Conservation (phyloP, 1,139 yeast species). For the Hanseniaspora gamundiae region DNA sequence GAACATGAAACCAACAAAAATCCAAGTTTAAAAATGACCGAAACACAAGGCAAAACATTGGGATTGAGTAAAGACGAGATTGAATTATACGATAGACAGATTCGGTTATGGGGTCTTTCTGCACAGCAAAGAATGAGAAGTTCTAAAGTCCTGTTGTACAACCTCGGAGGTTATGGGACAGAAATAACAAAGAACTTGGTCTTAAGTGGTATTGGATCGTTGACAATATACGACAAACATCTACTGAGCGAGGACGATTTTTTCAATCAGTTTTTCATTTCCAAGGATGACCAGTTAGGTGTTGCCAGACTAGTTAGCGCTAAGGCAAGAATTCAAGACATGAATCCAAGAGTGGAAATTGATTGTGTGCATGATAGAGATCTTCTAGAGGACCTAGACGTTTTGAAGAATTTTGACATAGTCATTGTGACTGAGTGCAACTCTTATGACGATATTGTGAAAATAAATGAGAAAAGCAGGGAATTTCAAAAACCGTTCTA, state of each 20-base stretch:
- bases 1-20: too few relatives aligned
- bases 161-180: constrained; percentile 61
- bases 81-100: constrained; percentile 89
- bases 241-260: constrained; percentile 50
- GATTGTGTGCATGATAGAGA: constrained; percentile 29
- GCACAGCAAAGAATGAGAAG: constrained; percentile 76
- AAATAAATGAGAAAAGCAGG: constrained; percentile 45
- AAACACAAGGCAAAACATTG: background rate
- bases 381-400: constrained; percentile 27
- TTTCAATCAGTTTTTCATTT: constrained; percentile 62
- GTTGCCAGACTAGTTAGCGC: constrained; percentile 43
- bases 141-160: constrained; percentile 56
- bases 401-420: constrained; percentile 51
- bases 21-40: background rate
- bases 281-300: constrained; percentile 33
- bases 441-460: constrained; percentile 29
- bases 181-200: constrained; percentile 79
- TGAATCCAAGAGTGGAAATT: constrained; percentile 66
- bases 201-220: constrained; percentile 74
- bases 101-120: constrained; percentile 91
- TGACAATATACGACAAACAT: constrained; percentile 57
- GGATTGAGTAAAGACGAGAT: constrained; percentile 51
- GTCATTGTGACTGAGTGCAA: constrained; percentile 63
- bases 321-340: constrained; percentile 43
- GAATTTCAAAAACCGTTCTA: constrained; percentile 50